These are phyloP conservation scores for Ganoderma leucocontextum DNA, from an alignment of 1,284 basidiomycete species.

Conservation along the genomic window DNA sequence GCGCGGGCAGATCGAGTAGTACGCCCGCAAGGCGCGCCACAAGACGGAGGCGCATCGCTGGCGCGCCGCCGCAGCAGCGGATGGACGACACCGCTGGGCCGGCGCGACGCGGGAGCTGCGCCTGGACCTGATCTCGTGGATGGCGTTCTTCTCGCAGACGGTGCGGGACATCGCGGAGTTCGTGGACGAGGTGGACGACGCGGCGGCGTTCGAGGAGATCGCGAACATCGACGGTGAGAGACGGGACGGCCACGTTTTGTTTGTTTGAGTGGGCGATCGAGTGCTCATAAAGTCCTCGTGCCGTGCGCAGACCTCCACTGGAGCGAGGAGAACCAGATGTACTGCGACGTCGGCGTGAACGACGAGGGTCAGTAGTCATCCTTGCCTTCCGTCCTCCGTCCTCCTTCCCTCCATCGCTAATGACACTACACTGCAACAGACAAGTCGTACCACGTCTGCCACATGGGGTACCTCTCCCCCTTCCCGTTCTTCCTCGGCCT, in stretches of 20 bases:
- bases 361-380: conserved; percentile 68
- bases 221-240: conserved; percentile 86
- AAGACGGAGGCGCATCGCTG: conserved; percentile 93
- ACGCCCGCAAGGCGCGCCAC: conserved; percentile 79
- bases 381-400: not conserved
- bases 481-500: conserved; percentile 91
- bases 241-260: not conserved
- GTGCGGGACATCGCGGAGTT: conserved; percentile 89
- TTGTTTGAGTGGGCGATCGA: not conserved
- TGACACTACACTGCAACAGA: conserved; percentile 56
- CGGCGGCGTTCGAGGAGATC: conserved; percentile 75
- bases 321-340: conserved; percentile 90
- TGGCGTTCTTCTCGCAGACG: conserved; percentile 91
- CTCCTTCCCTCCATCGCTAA: not conserved
- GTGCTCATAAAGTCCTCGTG: not conserved
- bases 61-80: conserved; percentile 86
- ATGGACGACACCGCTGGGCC: conserved; percentile 96
- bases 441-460: conserved; percentile 90
- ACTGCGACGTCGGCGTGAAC: conserved; percentile 89
- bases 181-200: conserved; percentile 85
- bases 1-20: conserved; percentile 91
- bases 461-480: conserved; percentile 91
- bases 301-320: conserved; percentile 86
- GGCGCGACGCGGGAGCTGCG: conserved; percentile 92
- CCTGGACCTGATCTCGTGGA: conserved; percentile 93